Percentiles rank a stretch among this genome's conserved stretches.
phyloP scores from a whole-genome alignment of 495 filamentous ascomycete species.

The Penicillium alfredii region DNA sequence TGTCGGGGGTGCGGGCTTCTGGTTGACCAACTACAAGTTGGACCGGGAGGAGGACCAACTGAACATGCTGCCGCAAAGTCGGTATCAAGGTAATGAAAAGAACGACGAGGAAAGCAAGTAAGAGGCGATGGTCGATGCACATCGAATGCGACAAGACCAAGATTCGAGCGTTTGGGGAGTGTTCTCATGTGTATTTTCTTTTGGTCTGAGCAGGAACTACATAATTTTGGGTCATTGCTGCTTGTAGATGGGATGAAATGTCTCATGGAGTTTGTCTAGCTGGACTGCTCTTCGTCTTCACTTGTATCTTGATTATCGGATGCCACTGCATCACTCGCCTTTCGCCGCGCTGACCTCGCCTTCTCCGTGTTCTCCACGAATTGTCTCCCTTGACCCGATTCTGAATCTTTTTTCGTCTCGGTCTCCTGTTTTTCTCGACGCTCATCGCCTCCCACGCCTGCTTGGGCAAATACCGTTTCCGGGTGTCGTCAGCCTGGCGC shows the following conservation, averaged over 20 bases:
- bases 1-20: slow-evolving; percentile 56
- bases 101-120: too few relatives aligned
- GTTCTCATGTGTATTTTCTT: too few relatives aligned
- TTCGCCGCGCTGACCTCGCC: slow-evolving; percentile 32
- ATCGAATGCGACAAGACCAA: too few relatives aligned
- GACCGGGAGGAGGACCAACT: slow-evolving; percentile 61
- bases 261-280: too few relatives aligned
- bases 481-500: slow-evolving; percentile 37
- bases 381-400: slow-evolving; percentile 39
- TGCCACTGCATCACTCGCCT: slow-evolving; percentile 9
- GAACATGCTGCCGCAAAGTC: slow-evolving; percentile 40
- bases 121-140: too few relatives aligned
- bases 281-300: not conserved
- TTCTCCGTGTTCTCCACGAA: slow-evolving; percentile 37
- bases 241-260: too few relatives aligned
- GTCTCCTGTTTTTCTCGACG: slow-evolving; percentile 41
- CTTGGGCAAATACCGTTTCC: slow-evolving; percentile 45
- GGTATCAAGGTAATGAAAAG: slow-evolving; percentile 17
- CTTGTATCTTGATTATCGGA: not conserved
- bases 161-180: too few relatives aligned
- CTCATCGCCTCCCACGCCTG: slow-evolving; percentile 45
- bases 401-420: slow-evolving; percentile 39
- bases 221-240: too few relatives aligned
- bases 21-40: slow-evolving; percentile 51
- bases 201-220: too few relatives aligned